Base-by-base conservation (phyloP, 176 grass and related monocot species). In the Musa schizocarpa region DNA sequence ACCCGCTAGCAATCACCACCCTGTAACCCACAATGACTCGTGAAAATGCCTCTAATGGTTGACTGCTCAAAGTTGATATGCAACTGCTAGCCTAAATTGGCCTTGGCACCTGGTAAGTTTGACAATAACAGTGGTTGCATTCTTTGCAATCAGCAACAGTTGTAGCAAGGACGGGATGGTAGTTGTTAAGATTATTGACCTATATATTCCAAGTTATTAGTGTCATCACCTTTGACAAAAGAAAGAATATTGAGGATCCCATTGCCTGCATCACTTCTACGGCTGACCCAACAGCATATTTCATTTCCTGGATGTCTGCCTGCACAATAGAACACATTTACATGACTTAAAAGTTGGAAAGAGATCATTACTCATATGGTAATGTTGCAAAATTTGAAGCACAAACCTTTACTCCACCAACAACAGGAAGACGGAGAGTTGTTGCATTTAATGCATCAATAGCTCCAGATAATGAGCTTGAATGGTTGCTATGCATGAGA, bases 261-360 rank as follows among this genome's bases (percentile, higher is more conserved):
- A 94, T 89, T 76, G 86, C 88, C 81, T 94, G 91, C 91, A 99
- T 99, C 52, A 92, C 76, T 82, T 99, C 91, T 73, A 88, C 86
- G 27, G 86, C 83, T 56, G 88, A 91, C 63, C 86, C 86, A 74
- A 95, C 83, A 24, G 91, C 78, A 84, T 99, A 84, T 87, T 99
- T 88, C 77, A 92, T 83, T 65, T 99, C 88, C 82, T 94, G 95
- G 57, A 92, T 86, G 59, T 89, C 76, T 74, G 91, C 91, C 95
- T 99, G 82, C 72, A 67, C 50, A 69, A 82, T 54, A 85, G 2
- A 53, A 75, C 81, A 52, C 50, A 58, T 20, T 52, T 57, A 13
- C 23, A 58, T n/a, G 17, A 79, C 23, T 52, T 59, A 16, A 25
- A 52, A 77, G 20, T 25, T 77, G 11, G 34, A 14, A 65, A 26